Conservation (phyloP, 352 stramenopile species). For the Thraustotheca clavata region DNA sequence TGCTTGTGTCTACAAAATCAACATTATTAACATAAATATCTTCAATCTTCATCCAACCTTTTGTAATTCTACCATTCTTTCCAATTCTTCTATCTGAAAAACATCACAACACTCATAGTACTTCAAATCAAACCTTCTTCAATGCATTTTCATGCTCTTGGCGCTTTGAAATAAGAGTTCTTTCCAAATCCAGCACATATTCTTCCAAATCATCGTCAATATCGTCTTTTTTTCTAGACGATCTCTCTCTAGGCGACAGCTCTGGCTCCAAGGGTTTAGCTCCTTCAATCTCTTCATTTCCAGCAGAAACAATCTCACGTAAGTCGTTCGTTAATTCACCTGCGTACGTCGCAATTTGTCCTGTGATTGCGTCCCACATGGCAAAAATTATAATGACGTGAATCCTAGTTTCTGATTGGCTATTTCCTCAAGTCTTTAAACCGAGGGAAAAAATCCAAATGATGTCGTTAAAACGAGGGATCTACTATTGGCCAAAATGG, state of each 20-base stretch:
- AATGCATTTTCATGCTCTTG: constrained; percentile 5
- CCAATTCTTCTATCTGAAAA: no score
- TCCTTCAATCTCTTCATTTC: neutral
- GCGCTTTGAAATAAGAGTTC: constrained; percentile 15
- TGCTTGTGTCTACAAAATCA: no score
- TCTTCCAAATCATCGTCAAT: constrained; percentile 11
- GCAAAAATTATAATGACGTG: neutral
- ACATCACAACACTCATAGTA: neutral
- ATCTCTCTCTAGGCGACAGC: neutral
- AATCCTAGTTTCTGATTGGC: neutral
- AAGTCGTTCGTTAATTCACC: constrained; percentile 19
- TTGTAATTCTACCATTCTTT: no score
- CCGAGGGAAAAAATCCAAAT: neutral
- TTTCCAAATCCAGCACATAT: constrained; percentile 11
- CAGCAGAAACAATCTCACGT: constrained; percentile 12
- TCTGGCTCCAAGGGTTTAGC: neutral
- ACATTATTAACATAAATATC: no score
- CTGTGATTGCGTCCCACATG: constrained; percentile 11
- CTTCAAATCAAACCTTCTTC: neutral
- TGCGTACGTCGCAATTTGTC: constrained; percentile 12
- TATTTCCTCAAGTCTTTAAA: neutral
- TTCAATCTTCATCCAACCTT: no score
- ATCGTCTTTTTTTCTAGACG: neutral
- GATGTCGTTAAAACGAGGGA: neutral
- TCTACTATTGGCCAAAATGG: neutral